A percentile compares a stretch with the other conserved stretches of the same genome.
Evolutionary conservation across 1,284 basidiomycete species (phyloP).

Genomic region (Cutaneotrichosporon cavernicola): DNA sequence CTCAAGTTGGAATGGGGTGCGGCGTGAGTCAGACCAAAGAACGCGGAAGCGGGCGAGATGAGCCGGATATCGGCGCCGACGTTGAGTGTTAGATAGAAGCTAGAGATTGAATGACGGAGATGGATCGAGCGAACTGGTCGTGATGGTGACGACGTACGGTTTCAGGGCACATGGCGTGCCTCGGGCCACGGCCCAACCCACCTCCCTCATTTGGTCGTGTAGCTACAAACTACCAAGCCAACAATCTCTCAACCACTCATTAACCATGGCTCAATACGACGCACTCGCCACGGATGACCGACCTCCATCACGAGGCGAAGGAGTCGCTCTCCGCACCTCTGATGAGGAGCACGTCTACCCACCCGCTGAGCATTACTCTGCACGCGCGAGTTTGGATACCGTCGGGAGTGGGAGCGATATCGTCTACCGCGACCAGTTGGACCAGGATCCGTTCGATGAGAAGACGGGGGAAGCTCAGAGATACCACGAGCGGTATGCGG

Average conservation of each 20-base stretch:
- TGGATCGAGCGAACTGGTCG: background rate
- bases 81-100: background rate
- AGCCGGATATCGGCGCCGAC: background rate
- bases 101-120: background rate
- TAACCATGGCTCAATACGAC: conserved; percentile 20
- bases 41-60: too few relatives aligned
- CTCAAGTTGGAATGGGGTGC: background rate
- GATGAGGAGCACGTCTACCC: background rate
- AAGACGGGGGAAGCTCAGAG: conserved; percentile 30
- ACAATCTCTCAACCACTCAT: background rate
- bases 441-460: conserved; percentile 47
- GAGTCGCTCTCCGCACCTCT: background rate
- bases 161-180: background rate
- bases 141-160: conserved; percentile 1
- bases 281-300: conserved; percentile 9
- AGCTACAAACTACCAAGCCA: background rate
- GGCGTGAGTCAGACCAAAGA: too few relatives aligned
- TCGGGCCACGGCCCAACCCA: background rate
- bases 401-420: conserved; percentile 27
- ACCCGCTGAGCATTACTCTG: background rate
- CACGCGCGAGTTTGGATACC: conserved; percentile 15
- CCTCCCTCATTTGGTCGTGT: background rate
- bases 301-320: background rate
- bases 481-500: conserved; percentile 7
- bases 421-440: conserved; percentile 44